Conservation (phyloP, 2,329 filamentous ascomycete species). For the Penicillium griseofulvum region DNA sequence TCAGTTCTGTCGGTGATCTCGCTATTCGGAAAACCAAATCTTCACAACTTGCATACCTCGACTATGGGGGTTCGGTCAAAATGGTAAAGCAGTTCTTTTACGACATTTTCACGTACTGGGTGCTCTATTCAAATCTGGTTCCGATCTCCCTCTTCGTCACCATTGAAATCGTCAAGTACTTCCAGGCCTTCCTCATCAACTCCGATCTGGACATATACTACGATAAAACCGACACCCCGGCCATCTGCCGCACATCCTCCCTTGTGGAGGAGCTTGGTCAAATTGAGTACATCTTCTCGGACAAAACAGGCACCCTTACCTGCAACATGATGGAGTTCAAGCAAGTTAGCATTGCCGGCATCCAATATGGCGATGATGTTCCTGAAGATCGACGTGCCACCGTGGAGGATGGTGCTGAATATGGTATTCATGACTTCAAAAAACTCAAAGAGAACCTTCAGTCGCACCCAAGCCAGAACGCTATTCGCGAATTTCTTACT, state of each 20-base stretch:
- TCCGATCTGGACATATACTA: conserved; percentile 98
- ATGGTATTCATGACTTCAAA: conserved; percentile 82
- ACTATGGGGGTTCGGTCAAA: conserved; percentile 59
- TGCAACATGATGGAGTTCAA: conserved; percentile 99
- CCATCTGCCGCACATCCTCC: conserved; percentile 92
- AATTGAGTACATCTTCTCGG: conserved; percentile 97
- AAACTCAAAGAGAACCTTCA: conserved; percentile 68
- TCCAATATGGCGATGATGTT: conserved; percentile 90
- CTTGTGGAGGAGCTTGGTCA: conserved; percentile 96
- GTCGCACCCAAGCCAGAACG: conserved; percentile 56
- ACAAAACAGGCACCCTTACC: conserved; percentile 96
- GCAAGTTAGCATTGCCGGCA: conserved; percentile 86
- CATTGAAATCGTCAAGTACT: conserved; percentile 96
- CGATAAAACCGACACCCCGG: conserved; percentile 89
- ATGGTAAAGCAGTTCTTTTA: conserved; percentile 81
- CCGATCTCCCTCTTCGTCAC: conserved; percentile 98
- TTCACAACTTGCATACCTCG: conserved; percentile 68
- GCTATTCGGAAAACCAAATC: conserved; percentile 67
- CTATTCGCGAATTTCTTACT: conserved; percentile 79
- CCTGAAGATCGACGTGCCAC: conserved; percentile 84
- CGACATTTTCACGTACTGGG: conserved; percentile 98
- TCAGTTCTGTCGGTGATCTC: conserved; percentile 89
- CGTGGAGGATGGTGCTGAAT: conserved; percentile 71
- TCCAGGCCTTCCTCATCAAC: conserved; percentile 95
- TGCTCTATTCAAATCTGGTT: conserved; percentile 92